A percentile compares a stretch with the other conserved stretches of the same genome.
These are phyloP conservation scores for Udeniomyces megalosporus DNA, from an alignment of 768 basidiomycete genomes.

Conservation along the genomic window DNA sequence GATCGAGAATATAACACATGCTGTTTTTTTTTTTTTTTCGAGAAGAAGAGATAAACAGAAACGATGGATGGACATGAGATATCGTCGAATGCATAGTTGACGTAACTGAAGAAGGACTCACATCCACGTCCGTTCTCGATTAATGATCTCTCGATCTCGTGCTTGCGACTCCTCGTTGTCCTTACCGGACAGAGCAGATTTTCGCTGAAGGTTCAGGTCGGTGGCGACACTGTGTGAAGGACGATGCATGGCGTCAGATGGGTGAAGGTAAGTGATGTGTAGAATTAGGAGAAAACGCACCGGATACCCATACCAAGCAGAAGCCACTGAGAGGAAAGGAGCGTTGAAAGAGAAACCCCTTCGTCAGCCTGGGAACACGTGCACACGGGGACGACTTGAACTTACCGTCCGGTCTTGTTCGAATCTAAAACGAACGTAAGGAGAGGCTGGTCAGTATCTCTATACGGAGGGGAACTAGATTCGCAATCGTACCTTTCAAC, in stretches of 20 bases:
- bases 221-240: slow-evolving; percentile 67
- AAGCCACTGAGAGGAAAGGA: neutral
- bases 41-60: neutral
- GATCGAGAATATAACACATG: slow-evolving; percentile 65
- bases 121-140: slow-evolving; percentile 89
- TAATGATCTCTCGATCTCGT: slow-evolving; percentile 58
- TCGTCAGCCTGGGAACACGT: neutral
- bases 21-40: too few species aligned
- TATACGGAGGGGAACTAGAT: too few species aligned
- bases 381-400: slow-evolving; percentile 26
- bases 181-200: slow-evolving; percentile 46
- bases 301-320: slow-evolving; percentile 75
- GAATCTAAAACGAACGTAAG: slow-evolving; percentile 23
- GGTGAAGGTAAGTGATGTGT: too few species aligned
- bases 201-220: slow-evolving; percentile 86
- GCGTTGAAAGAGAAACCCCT: neutral
- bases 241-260: slow-evolving; percentile 35
- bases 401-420: slow-evolving; percentile 71
- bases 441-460: too few species aligned
- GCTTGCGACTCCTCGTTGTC: slow-evolving; percentile 66
- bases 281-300: slow-evolving; percentile 25
- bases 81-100: neutral
- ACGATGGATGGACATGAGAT: neutral
- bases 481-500: slow-evolving; percentile 51
- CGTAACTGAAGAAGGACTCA: slow-evolving; percentile 54